These are phyloP conservation scores for Apophysomyces ossiformis DNA, from an alignment of 371 early-diverging fungal genomes.

Conservation along the genomic window DNA sequence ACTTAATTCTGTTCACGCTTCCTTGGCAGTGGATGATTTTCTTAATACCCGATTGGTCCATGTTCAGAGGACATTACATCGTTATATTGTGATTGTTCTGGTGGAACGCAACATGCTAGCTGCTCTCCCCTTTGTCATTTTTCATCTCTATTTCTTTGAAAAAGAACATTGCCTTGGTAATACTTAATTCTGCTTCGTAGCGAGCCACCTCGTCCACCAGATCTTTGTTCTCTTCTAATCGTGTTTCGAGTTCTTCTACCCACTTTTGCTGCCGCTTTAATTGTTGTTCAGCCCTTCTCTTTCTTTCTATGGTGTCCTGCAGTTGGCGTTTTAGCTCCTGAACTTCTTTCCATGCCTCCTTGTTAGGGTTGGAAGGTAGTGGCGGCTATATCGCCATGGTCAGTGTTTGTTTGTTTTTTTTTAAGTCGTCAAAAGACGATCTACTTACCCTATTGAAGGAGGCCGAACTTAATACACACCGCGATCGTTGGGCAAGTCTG, in stretches of 20 bases:
- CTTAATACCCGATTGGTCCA: not conserved
- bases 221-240: conserved; percentile 17
- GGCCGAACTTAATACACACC: not conserved
- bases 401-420: not conserved
- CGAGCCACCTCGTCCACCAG: conserved; percentile 40
- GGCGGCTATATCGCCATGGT: not conserved
- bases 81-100: too few relatives aligned
- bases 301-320: not conserved
- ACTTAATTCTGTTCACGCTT: not conserved
- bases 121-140: not conserved
- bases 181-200: conserved; percentile 45
- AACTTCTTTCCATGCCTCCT: not conserved
- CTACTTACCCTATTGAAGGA: not conserved
- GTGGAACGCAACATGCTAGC: too few relatives aligned
- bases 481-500: not conserved
- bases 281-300: not conserved
- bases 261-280: conserved; percentile 19
- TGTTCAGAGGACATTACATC: too few relatives aligned
- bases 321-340: conserved; percentile 16
- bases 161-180: conserved; percentile 28
- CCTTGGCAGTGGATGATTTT: not conserved
- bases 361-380: not conserved
- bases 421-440: not conserved
- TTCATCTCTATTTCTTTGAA: not conserved
- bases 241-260: conserved; percentile 20